Evolutionary conservation across 2,329 filamentous ascomycete species (phyloP), one percentile per base, ranked within the genome.

Genomic region (Aspergillus bombycis): DNA sequence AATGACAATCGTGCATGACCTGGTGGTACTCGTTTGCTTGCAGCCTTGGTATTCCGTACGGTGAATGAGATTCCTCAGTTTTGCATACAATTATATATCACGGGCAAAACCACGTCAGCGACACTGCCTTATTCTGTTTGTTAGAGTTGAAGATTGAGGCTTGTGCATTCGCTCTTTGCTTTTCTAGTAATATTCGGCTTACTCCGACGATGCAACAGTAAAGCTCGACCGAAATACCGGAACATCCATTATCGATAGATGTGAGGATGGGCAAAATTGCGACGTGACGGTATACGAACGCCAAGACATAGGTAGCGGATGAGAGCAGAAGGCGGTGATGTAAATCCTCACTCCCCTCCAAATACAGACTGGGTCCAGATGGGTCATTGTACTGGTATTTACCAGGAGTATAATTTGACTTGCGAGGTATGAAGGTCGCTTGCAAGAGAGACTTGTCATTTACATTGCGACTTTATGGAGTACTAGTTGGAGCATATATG

Each of bases 361-460:
- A 12, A 52, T 32, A 16, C 6, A n/a, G n/a, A 11, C 19, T 7
- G 28, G 28, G 1, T 3, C 26, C 16, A 11, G 46, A 30, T 48
- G 45, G 45, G 4, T 28, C 45, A 14, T 50, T 30, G 48, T 52
- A 32, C 28, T 52, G 28, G 48, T 52, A 52, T 34, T 52, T 52
- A 32, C 28, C 16, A 9, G 26, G 23, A 26, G 46, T 28, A 50
- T 28, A 46, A 14, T 21, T 46, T 46, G n/a, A 46, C 43, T 23
- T 46, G 9, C n/a, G 4, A 8, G 9, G 43, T 23, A 46, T 11
- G 9, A 46, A 46, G 7, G 14, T 14, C 16, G 14, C 28, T 14
- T 48, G 21, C 23, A 48, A 48, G 43, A 48, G 6, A 50, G 48
- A 58, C 43, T 58, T 23, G 57, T 50, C 57, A 58, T 46, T 34